Evolutionary conservation across 179 eudicot species (phyloP).

Genomic region (Silene coronaria): DNA sequence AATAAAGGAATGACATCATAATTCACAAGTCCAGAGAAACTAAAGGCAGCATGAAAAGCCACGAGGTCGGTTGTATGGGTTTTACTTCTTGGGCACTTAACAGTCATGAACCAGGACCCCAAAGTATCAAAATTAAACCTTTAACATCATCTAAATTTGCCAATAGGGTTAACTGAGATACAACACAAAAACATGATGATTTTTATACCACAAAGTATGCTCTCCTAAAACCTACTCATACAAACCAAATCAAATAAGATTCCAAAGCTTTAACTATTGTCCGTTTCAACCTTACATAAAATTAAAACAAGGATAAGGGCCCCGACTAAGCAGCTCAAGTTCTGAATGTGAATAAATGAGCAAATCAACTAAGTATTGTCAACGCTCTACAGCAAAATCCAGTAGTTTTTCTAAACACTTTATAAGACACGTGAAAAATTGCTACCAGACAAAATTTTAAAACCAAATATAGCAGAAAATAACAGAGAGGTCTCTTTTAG

Average conservation of each 20-base stretch:
- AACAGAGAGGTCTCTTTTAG: neutral
- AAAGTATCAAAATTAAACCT: neutral
- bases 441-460: neutral
- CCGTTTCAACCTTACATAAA: neutral
- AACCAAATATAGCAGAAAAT: neutral
- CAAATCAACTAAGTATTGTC: neutral
- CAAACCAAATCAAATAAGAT: neutral
- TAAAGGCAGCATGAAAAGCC: neutral
- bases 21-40: neutral
- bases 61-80: neutral
- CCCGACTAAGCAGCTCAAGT: neutral
- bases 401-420: neutral
- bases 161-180: neutral
- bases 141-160: neutral
- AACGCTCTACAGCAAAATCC: neutral
- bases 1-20: neutral
- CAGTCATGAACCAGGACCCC: neutral
- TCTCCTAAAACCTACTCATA: neutral
- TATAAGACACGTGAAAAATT: neutral
- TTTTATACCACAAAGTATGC: constrained; percentile 1
- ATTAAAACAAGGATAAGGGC: neutral
- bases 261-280: neutral
- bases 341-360: neutral
- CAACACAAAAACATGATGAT: neutral
- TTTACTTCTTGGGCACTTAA: neutral